Conservation (phyloP, 2,329 filamentous ascomycete genomes). For the Microthyrium microscopicum region DNA sequence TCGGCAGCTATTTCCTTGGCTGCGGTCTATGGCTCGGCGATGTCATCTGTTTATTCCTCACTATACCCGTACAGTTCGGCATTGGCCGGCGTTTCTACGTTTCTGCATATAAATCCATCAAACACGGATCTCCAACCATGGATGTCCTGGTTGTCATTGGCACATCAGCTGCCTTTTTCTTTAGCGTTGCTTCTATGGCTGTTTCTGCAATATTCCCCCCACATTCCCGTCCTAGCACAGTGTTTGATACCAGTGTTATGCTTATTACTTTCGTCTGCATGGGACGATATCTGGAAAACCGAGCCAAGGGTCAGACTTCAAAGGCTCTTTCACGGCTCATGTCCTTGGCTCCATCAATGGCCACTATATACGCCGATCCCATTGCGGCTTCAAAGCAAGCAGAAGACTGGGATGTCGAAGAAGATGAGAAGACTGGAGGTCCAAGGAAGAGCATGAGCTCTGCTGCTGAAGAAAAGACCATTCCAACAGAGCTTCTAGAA, state of each 20-base stretch:
- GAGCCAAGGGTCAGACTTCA: slow-evolving; percentile 90
- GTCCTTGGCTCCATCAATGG: slow-evolving; percentile 92
- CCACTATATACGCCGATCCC: slow-evolving; percentile 87
- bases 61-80: slow-evolving; percentile 89
- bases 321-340: slow-evolving; percentile 85
- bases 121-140: slow-evolving; percentile 88
- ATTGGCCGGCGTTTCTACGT: slow-evolving; percentile 88
- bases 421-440: slow-evolving; percentile 26
- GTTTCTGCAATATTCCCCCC: slow-evolving; percentile 62
- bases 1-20: slow-evolving; percentile 50
- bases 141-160: slow-evolving; percentile 89
- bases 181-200: slow-evolving; percentile 74
- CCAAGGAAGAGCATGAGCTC: slow-evolving; percentile 19
- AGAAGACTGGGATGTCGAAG: slow-evolving; percentile 50
- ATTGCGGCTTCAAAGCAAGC: slow-evolving; percentile 85
- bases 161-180: slow-evolving; percentile 91
- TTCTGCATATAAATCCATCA: slow-evolving; percentile 84
- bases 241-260: slow-evolving; percentile 98
- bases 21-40: slow-evolving; percentile 80
- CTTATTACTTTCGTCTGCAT: slow-evolving; percentile 89
- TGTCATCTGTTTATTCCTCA: slow-evolving; percentile 64
- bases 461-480: slow-evolving; percentile 63
- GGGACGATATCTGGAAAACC: slow-evolving; percentile 81
- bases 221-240: slow-evolving; percentile 66
- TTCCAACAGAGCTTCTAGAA: slow-evolving; percentile 87